Evolutionary conservation across 1,139 yeast species (phyloP), one percentile per base, ranked within the genome.

Genomic region (Lodderomyces orthopsilosis): DNA sequence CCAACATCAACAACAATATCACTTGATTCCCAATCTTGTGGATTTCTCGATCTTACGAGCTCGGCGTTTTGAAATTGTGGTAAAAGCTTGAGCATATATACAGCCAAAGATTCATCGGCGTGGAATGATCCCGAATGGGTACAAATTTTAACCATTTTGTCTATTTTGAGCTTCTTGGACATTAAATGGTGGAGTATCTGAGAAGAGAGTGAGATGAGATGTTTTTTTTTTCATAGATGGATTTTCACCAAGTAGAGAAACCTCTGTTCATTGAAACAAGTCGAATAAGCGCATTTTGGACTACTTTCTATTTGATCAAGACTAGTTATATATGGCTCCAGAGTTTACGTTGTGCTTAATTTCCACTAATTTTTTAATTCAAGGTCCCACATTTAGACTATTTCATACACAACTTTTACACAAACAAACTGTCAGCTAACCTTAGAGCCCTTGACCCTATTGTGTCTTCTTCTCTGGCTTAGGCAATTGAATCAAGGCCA

Each of bases 71-170:
- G 61, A 64, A 65, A 93, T 59, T 78, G 74, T 3, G 96, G 95
- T 42, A 93, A 70, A 23, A 80, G 70, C 55, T 77, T 80, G 46
- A 93, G 71, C 85, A 93, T 82, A 63, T 77, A 91, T 2, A 91
- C 96, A 2, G 98, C 98, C 47, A 94, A 75, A n/a, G 96, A 84
- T 64, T 93, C 98, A 65, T 93, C 98, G 17, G 98, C 98, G 59
- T 93, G 98, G 74, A 93, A 93, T 0, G 91, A 78, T 7, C 98
- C 98, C 37, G 94, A 87, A 60, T 90, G 97, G 13, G 97, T 91
- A 57, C 96, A 91, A 48, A 91, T 86, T 56, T 78, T 63, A 43
- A 68, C 59, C 65, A 62, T 62, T 8, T 38, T 46, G 21, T 47
- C 43, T 34, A 51, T 39, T 35, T 52, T 52, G 27, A 51, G 41